Percentiles rank a stretch among this genome's conserved stretches.
These are phyloP conservation scores for Hondaea fermentalgiana DNA, from an alignment of 108 stramenopile species.

Conservation along the genomic window DNA sequence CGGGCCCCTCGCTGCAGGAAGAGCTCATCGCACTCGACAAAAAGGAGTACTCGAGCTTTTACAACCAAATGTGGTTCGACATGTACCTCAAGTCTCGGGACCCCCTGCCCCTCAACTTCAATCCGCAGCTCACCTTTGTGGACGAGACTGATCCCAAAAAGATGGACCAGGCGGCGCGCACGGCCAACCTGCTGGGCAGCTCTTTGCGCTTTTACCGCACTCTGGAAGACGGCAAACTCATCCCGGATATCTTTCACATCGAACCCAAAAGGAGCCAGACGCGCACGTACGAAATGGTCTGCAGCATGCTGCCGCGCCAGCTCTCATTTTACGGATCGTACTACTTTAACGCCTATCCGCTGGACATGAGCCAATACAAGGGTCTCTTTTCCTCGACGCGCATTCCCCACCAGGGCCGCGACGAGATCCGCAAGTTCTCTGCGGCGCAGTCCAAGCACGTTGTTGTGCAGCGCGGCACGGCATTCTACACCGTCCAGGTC, in stretches of 20 bases:
- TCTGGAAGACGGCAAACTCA: not conserved
- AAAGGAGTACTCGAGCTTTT: conserved; percentile 25
- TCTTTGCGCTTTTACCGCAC: conserved; percentile 17
- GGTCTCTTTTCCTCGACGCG: conserved; percentile 23
- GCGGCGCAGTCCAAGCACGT: conserved; percentile 15
- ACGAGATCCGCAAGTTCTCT: conserved; percentile 12
- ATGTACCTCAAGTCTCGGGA: conserved; percentile 37
- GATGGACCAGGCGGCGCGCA: conserved; percentile 32
- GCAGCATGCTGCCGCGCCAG: not conserved
- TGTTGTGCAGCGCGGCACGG: not conserved
- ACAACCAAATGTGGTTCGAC: conserved; percentile 43
- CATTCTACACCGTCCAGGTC: conserved; percentile 27
- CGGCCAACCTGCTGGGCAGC: not conserved
- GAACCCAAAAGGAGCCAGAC: not conserved
- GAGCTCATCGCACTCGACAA: conserved; percentile 28
- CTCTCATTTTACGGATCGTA: conserved; percentile 21
- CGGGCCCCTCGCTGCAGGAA: conserved; percentile 29
- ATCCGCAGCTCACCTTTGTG: conserved; percentile 33
- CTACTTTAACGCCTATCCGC: not conserved
- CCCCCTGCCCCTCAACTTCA: conserved; percentile 41
- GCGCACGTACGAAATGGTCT: not conserved
- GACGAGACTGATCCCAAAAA: conserved; percentile 28
- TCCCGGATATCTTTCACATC: conserved; percentile 19
- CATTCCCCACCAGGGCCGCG: not conserved
- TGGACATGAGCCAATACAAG: conserved; percentile 29